Evolutionary conservation across 306 rosid genomes (phyloP).

Genomic region (Comarum palustre): DNA sequence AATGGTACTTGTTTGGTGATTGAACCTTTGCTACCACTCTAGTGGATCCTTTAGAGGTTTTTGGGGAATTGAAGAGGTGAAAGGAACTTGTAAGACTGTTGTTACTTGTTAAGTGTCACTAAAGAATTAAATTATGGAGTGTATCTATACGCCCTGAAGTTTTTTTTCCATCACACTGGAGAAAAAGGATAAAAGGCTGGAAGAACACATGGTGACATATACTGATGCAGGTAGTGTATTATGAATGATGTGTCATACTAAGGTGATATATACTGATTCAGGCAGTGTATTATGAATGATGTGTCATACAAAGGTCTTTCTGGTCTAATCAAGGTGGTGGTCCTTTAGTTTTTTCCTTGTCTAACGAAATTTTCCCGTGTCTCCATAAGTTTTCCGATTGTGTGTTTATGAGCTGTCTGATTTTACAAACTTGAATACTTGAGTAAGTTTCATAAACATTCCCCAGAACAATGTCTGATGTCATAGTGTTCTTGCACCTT

Average conservation of each 20-base stretch:
- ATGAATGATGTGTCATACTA: background rate
- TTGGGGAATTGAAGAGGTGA: background rate
- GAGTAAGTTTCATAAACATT: background rate
- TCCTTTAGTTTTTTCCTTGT: background rate
- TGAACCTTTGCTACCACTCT: background rate
- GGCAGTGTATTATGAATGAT: too few relatives aligned
- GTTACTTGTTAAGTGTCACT: background rate
- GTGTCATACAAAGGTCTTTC: background rate
- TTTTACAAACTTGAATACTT: background rate
- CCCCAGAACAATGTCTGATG: background rate
- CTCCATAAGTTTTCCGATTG: background rate
- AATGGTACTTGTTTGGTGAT: background rate
- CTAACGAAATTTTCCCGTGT: background rate
- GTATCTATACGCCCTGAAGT: too few relatives aligned
- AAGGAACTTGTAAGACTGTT: background rate
- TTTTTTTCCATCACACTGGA: background rate
- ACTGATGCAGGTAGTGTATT: background rate
- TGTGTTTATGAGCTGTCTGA: background rate
- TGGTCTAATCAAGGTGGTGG: background rate
- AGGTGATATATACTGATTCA: too few relatives aligned
- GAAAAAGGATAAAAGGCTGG: background rate
- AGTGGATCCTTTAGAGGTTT: too few relatives aligned
- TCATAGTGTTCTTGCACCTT: background rate
- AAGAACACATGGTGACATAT: background rate
- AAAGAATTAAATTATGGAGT: background rate